phyloP scores from a whole-genome alignment of 2,329 filamentous ascomycete species.

The Calonectria pseudoreteaudii region DNA sequence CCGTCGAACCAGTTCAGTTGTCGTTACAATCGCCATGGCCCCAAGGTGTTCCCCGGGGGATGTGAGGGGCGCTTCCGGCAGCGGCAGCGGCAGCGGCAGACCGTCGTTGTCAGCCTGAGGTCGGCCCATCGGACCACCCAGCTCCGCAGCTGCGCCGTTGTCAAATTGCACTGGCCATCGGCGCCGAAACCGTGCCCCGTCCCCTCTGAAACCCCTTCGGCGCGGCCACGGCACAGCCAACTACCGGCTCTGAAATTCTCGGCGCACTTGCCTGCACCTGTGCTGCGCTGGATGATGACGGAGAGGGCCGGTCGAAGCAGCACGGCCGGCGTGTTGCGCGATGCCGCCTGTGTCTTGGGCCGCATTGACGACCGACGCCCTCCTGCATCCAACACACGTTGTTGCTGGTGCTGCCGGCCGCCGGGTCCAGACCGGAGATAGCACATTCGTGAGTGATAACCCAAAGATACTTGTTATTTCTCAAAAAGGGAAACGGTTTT shows the following conservation, averaged over 20 bases:
- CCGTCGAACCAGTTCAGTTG: slow-evolving; percentile 8
- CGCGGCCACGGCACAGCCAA: slow-evolving; percentile 17
- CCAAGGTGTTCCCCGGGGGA: slow-evolving; percentile 13
- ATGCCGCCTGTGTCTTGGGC: slow-evolving; percentile 16
- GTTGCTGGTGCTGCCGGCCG: slow-evolving; percentile 19
- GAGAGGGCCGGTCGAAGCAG: slow-evolving; percentile 1
- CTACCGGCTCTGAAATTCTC: slow-evolving; percentile 24
- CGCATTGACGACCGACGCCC: slow-evolving; percentile 23
- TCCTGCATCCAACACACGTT: slow-evolving; percentile 24
- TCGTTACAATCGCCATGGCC: slow-evolving; percentile 1
- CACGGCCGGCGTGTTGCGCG: slow-evolving; percentile 15
- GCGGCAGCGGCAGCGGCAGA: slow-evolving; percentile 16
- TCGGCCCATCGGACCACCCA: slow-evolving; percentile 6
- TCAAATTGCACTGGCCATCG: slow-evolving; percentile 2
- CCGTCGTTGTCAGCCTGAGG: neutral
- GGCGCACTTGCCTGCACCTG: slow-evolving; percentile 18
- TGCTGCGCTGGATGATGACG: slow-evolving; percentile 6
- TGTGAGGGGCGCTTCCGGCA: slow-evolving; percentile 12
- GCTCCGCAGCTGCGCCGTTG: slow-evolving; percentile 6
- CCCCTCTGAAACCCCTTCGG: slow-evolving; percentile 3
- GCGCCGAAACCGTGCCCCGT: slow-evolving; percentile 15
- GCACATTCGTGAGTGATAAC: neutral
- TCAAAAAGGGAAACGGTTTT: neutral
- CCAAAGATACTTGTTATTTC: neutral
- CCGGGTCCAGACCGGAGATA: slow-evolving; percentile 20